Evolutionary conservation across 345 rosid genomes (phyloP), one percentile per base, ranked within the genome.

Genomic region (Syzygium oleosum): DNA sequence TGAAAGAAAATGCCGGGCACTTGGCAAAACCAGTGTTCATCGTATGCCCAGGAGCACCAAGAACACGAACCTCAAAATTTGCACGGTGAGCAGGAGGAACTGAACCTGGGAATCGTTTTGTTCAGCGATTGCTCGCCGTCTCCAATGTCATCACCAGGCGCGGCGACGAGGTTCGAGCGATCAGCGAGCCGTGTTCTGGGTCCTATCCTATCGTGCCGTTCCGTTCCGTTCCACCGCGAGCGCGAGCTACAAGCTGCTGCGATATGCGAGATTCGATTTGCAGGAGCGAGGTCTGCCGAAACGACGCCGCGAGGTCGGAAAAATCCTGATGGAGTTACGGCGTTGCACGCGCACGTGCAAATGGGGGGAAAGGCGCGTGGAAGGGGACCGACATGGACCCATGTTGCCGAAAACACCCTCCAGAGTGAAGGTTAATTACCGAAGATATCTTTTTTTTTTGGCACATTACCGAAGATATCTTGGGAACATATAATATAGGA

Each of bases 21-120:
- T 91, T 95, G 52, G 96, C 92, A 31, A 94, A 23, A 89, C 89
- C 94, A 86, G 92, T 89, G 79, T 91, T 93, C 95, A 94, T 95
- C 19, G 59, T 91, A 84, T n/a, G 59, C 41, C 23, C 15, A 88
- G 22, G 27, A 68, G 29, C 91, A 14, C 19, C 61, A 86, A 84
- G 22, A 34, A 79, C 84, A 84, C n/a, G 73, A 52, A 34, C 31
- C 78, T n/a, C 77, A 43, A 65, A 5, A 85, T 59, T 80, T 80
- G 38, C 55, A 2, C 31, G 16, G 31, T 13, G 27, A 56, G 59
- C 46, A 15, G 31, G 41, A 52, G 86, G 84, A 25, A 11, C 51
- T 31, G 12, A 68, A 25, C 43, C 49, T 23, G 56, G 19, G 80
- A 73, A 38, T 6, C 0, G 80, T 22, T 19, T 23, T 22, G 27